phyloP scores from a whole-genome alignment of 768 basidiomycete species.

The Lactifluus volemus region DNA sequence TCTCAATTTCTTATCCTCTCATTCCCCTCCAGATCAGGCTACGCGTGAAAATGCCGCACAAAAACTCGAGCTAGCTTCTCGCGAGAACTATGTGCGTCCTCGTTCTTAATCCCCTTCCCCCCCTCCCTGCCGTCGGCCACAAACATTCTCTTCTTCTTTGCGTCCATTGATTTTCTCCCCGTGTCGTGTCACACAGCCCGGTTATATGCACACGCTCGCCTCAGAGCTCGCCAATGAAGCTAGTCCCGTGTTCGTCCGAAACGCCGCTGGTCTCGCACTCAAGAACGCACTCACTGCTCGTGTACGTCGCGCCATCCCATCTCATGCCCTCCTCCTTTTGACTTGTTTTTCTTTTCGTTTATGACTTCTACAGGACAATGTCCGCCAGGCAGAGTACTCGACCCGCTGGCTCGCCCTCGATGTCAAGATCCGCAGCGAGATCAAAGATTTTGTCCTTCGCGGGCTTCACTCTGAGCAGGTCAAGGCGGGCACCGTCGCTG shows the following conservation, averaged over 20 bases:
- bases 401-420: slow-evolving; percentile 78
- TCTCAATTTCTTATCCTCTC: slow-evolving; percentile 22
- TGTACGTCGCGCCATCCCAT: slow-evolving; percentile 41
- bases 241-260: slow-evolving; percentile 65
- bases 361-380: slow-evolving; percentile 46
- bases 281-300: slow-evolving; percentile 91
- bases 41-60: slow-evolving; percentile 89
- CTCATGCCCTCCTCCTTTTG: slow-evolving; percentile 12
- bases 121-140: slow-evolving; percentile 15
- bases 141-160: slow-evolving; percentile 11
- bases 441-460: slow-evolving; percentile 81
- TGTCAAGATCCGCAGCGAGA: slow-evolving; percentile 57
- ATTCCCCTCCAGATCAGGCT: slow-evolving; percentile 52
- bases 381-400: slow-evolving; percentile 67
- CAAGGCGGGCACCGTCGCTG: slow-evolving; percentile 80
- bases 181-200: slow-evolving; percentile 46
- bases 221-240: slow-evolving; percentile 73
- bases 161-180: not conserved
- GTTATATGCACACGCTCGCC: slow-evolving; percentile 89
- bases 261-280: slow-evolving; percentile 93
- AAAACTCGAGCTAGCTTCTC: slow-evolving; percentile 78
- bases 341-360: not conserved
- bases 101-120: not conserved
- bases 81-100: slow-evolving; percentile 79
- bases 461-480: slow-evolving; percentile 65